Conservation (phyloP, 306 rosid species). For the Citrullus colocynthis region DNA sequence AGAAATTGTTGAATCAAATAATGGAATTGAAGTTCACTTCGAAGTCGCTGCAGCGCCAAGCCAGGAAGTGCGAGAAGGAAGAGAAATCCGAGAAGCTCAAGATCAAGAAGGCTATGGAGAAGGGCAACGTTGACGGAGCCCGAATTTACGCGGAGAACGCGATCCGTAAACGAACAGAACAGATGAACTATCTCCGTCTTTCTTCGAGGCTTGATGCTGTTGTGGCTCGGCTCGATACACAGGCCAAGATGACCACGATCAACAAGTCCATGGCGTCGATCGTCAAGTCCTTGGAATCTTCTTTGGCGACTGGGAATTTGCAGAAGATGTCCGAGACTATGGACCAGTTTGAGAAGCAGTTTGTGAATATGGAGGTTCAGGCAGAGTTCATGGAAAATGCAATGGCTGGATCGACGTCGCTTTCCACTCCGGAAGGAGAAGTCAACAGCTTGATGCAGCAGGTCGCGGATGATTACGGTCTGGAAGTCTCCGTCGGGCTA, state of each 20-base stretch:
- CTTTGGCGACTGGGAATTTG: slow-evolving; percentile 68
- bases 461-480: slow-evolving; percentile 93
- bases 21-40: slow-evolving; percentile 93
- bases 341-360: slow-evolving; percentile 94
- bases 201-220: slow-evolving; percentile 90
- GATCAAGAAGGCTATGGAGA: slow-evolving; percentile 98
- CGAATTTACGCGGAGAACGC: slow-evolving; percentile 97
- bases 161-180: slow-evolving; percentile 87
- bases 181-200: slow-evolving; percentile 93
- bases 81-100: slow-evolving; percentile 90
- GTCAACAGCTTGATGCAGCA: slow-evolving; percentile 93
- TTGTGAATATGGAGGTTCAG: slow-evolving; percentile 97
- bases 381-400: slow-evolving; percentile 95
- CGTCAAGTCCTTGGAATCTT: slow-evolving; percentile 71
- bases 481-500: slow-evolving; percentile 86
- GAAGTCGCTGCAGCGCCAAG: slow-evolving; percentile 84
- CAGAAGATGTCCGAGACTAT: slow-evolving; percentile 99
- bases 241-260: slow-evolving; percentile 90
- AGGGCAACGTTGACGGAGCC: slow-evolving; percentile 90
- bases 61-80: slow-evolving; percentile 88
- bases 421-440: slow-evolving; percentile 88
- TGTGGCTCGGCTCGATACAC: slow-evolving; percentile 90
- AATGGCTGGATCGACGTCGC: slow-evolving; percentile 93
- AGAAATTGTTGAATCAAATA: slow-evolving; percentile 86
- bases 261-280: slow-evolving; percentile 83